Base-by-base conservation (phyloP, 768 basidiomycete species). In the Boletus fagicola region DNA sequence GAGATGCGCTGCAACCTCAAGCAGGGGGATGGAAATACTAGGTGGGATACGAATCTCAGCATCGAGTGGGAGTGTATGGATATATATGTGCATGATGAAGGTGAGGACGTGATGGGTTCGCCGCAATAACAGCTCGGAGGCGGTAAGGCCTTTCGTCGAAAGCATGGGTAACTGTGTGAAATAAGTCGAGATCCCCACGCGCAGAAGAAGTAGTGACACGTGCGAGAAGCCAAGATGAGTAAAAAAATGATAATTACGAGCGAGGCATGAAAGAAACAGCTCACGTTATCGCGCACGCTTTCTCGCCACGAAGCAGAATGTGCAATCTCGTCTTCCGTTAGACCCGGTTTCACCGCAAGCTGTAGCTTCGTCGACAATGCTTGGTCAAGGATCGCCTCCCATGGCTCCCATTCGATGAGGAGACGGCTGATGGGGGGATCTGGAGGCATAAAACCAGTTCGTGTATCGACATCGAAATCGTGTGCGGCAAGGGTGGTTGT, bases 371-470 rank as follows among this genome's bases (percentile, higher is more conserved):
- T 60, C 1, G 64, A 63, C 60, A 80, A 72, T 6, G 84, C 87
- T 16, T 68, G 74, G 49, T 82, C 83, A 2, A 87, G 79, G 20
- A 70, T 68, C 11, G 65, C 69, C 69, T 96, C 93, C 94, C 92
- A 98, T 45, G 74, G 66, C 44, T 84, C 85, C 83, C 84, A 96
- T 53, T 74, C 68, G 1, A 40, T 55, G 0, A 87, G 85, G 2
- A 96, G 78, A 22, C 87, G 81, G 8, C 74, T 63, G 0, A 87
- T 69, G 2, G 94, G 94, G 0, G 85, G 82, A 15, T 83, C 77
- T 0, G 90, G 87, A 3, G 95, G 90, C 84, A 98, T 87, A 72
- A 98, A 98, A 0, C 96, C 95, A 0, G 93, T 92, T 16, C 85
- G 78, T 11, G 88, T 86, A 69, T 95, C 93, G 58, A 98, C 90